Evolutionary conservation across 148 eudicot species (phyloP), one percentile per base, ranked within the genome.

Genomic region (Rhododendron molle): DNA sequence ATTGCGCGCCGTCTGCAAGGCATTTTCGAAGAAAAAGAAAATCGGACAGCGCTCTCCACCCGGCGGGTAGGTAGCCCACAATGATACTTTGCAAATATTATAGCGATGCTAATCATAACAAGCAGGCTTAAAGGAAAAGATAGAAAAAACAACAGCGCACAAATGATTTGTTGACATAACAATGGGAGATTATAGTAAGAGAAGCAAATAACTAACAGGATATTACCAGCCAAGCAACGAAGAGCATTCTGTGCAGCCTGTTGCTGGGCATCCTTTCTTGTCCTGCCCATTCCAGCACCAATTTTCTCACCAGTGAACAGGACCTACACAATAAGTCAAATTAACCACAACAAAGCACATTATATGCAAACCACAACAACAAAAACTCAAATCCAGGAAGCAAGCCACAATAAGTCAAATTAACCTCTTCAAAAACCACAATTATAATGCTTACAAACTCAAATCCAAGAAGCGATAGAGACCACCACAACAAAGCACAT

Each of bases 191-290:
- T 15, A 46, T 13, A 46, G 5, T 28, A 83, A 26, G 43, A 83
- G 73, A 81, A 58, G 54, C 23, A 56, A 47, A 83, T 5, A 47
- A 32, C 65, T 49, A 36, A n/a, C 77, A 54, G 16, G 30, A 73
- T 10, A 77, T 86, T 87, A 96, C 99, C 99, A 85, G 98, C 98
- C 90, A 97, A 87, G 87, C 87, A 89, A 62, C 84, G 98, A 49
- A 97, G 95, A 78, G 99, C 99, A 92, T 90, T 92, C 81, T 93
- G 98, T 46, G 99, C 98, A 87, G 98, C 99, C 88, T 94, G 98
- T 69, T 95, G 99, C 82, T 95, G 99, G 83, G 99, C 99, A 89
- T 97, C 99, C 90, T 95, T 97, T 87, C 98, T 90, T 10, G 96
- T 95, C 92, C 92, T 95, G 2, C 99, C 99, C 93, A 92, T 92